A percentile compares a stretch with the other conserved stretches of the same genome.
Evolutionary conservation across 225 moss, liverwort and hornwort genomes (phyloP).

Genomic region (Pseudisothecium myosuroides): DNA sequence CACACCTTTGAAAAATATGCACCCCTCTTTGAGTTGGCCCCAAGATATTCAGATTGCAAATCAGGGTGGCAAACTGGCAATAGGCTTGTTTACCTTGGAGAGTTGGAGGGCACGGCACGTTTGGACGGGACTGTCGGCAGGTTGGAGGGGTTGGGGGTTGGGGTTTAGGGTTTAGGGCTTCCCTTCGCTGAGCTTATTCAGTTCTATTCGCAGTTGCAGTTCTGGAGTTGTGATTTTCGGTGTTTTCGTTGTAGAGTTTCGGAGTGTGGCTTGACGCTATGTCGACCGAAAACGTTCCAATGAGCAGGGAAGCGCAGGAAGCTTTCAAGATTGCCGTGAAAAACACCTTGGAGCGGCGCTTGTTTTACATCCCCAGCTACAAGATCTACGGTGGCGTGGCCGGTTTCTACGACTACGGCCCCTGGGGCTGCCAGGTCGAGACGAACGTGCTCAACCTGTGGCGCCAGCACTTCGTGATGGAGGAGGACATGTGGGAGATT

Average conservation of each 20-base stretch:
- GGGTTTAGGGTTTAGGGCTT: neutral
- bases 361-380: slow-evolving; percentile 78
- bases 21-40: too few relatives aligned
- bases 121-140: neutral
- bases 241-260: neutral
- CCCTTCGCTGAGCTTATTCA: neutral
- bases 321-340: slow-evolving; percentile 36
- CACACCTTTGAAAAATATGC: too few relatives aligned
- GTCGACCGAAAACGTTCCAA: neutral
- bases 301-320: slow-evolving; percentile 18
- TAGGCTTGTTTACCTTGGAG: neutral
- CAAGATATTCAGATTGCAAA: too few relatives aligned
- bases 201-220: neutral
- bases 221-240: neutral
- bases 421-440: slow-evolving; percentile 82
- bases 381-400: slow-evolving; percentile 94
- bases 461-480: slow-evolving; percentile 97
- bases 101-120: neutral
- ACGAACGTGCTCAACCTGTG: slow-evolving; percentile 79
- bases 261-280: neutral
- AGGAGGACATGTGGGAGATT: slow-evolving; percentile 93
- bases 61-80: too few relatives aligned
- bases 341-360: slow-evolving; percentile 40
- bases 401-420: slow-evolving; percentile 86
- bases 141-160: too few relatives aligned